Evolutionary conservation across 163 green algal species (phyloP), one percentile per base, ranked within the genome.

Genomic region (Chlorella variabilis): DNA sequence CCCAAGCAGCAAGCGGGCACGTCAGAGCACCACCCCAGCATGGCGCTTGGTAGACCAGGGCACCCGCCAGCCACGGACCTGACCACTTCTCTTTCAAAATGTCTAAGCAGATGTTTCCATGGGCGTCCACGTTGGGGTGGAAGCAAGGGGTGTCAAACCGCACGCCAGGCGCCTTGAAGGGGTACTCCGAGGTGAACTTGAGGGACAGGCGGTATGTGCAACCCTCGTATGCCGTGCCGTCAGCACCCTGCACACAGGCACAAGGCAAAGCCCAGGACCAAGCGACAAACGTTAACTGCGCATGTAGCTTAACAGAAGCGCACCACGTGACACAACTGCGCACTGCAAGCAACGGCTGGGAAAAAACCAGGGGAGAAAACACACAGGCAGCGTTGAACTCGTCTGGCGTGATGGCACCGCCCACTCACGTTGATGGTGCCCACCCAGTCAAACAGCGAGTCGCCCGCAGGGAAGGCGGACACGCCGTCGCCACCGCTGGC

Each of bases 71-170:
- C 15, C 18, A 27, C 81, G 17, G 31, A 87, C 83, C 83, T 25
- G 86, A 93, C 93, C 92, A 95, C 83, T 94, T 92, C 25, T 95
- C 91, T 75, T 94, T 93, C 20, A 97, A 84, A 66, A 97, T 97
- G 87, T 97, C 93, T 25, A 97, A 85, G 89, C 93, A 97, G 82
- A 97, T 96, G 86, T 94, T 95, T 67, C 93, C 93, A 51, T 91
- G 80, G 23, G 91, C 85, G 78, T 96, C 91, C 25, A 97, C 92
- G 71, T 97, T 97, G 41, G 93, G 93, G 77, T 97, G 93, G 80
- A 95, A 97, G 85, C 92, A 96, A 4, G 82, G 78, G 2, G 92
- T 94, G 56, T 92, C 90, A 81, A 97, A 97, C 45, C 90, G 91
- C 39, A 97, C 93, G 4, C 66, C 77, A 0, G 93, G 93, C 45